Evolutionary conservation across 768 basidiomycete species (phyloP), one percentile per base, ranked within the genome.

Genomic region (Sporobolomyces phaffii): DNA sequence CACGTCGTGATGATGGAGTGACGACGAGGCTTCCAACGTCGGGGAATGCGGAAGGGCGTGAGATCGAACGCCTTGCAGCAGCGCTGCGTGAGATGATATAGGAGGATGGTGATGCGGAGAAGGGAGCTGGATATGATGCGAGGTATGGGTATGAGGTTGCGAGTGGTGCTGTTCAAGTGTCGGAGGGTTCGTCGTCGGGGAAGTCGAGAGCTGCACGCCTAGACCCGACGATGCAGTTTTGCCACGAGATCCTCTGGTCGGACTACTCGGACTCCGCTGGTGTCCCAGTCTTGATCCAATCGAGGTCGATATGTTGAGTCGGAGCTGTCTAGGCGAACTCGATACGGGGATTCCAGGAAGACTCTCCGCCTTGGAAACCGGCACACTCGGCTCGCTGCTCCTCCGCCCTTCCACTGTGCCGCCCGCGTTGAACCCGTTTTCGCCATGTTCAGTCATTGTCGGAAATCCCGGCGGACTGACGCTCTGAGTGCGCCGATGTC

Each of bases 401-500:
- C 62, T 52, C 44, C 53, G 11, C 34, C 2, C 15, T 40, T 48
- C 51, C 24, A 31, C 31, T 31, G 15, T 33, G 1, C n/a, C 33
- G 17, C 26, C 24, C n/a, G 49, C 13, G n/a, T 17, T 29, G 24
- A 48, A 33, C 5, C 57, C 57, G 11, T 22, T 47, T 17, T 7
- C 29, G 7, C 31, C 51, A 24, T 31, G 17, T n/a, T 29, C 34
- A 33, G n/a, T 48, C 40, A 68, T 38, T 15, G 47, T 48, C 15
- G 60, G 56, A n/a, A 69, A 69, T 0, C 63, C 68, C 2, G 68
- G 68, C 14, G 68, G 68, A 36, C 48, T 51, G 53, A 69, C 68
- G 34, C 59, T 61, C 44, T 69, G 68, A 24, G 68, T 69, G n/a
- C 68, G 45, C 5, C 68, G 59, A 54, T 69, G 68, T 5, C 68